Conservation (phyloP, 306 rosid genomes). For the Cicer cuneatum region DNA sequence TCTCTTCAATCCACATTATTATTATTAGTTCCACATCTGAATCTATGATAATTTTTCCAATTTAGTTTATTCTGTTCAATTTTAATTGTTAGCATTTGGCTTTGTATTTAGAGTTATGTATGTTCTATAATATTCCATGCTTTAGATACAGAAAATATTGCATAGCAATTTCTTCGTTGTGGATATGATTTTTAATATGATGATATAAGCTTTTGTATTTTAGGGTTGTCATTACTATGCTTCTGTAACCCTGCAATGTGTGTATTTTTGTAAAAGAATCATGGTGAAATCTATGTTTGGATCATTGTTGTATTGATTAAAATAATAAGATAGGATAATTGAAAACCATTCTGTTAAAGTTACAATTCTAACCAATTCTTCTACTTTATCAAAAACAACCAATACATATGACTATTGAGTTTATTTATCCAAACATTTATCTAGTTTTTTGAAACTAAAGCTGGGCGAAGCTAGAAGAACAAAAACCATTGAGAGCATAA, state of each 20-base stretch:
- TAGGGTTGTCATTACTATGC: background rate
- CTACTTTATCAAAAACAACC: background rate
- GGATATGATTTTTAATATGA: background rate
- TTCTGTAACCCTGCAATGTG: background rate
- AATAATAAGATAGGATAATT: background rate
- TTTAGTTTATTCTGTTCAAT: background rate
- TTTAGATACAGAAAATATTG: background rate
- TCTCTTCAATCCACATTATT: background rate
- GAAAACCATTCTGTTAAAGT: background rate
- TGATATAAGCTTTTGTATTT: background rate
- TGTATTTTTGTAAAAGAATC: background rate
- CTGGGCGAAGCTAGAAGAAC: background rate
- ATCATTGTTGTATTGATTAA: background rate
- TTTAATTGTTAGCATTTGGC: constrained; percentile 13
- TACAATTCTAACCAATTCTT: background rate
- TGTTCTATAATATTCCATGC: background rate
- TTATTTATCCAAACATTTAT: background rate
- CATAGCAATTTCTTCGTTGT: background rate
- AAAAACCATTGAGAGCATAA: background rate
- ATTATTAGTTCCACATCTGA: background rate
- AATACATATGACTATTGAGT: background rate
- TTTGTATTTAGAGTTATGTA: background rate
- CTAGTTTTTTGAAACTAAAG: constrained; percentile 2
- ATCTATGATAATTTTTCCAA: background rate
- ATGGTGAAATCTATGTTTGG: background rate